phyloP scores from a whole-genome alignment of 2,329 filamentous ascomycete species.

The Ilyonectria sp. region DNA sequence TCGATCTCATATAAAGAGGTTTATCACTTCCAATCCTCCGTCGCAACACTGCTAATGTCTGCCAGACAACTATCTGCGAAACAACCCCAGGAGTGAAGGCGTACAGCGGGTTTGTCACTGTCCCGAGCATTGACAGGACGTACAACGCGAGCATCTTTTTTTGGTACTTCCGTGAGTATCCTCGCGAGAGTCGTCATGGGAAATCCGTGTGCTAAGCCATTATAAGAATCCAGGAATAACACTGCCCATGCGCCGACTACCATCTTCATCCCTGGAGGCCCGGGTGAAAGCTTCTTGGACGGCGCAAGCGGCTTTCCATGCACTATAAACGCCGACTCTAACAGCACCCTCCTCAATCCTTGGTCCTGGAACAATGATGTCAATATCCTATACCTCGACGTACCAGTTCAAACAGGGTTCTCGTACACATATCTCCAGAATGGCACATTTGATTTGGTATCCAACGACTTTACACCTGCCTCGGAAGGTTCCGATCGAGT shows the following conservation, averaged over 20 bases:
- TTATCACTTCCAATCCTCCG: too few species aligned
- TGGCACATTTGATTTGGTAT: conserved; percentile 67
- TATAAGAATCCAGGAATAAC: conserved; percentile 52
- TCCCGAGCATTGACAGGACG: conserved; percentile 37
- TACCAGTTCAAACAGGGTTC: conserved; percentile 76
- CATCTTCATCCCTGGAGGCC: conserved; percentile 77
- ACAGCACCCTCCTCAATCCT: conserved; percentile 67
- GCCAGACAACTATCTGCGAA: conserved; percentile 43
- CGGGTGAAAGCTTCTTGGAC: conserved; percentile 72
- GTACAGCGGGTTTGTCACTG: conserved; percentile 44
- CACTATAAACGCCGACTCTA: conserved; percentile 61
- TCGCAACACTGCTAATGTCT: background rate
- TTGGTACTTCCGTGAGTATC: conserved; percentile 56
- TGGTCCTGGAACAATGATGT: conserved; percentile 72
- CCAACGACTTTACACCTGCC: conserved; percentile 44
- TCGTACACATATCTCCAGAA: conserved; percentile 66
- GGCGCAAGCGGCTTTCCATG: conserved; percentile 71
- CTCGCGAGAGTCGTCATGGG: rapidly evolving
- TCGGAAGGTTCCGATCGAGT: conserved; percentile 13
- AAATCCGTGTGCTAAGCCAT: background rate
- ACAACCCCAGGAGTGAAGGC: conserved; percentile 40
- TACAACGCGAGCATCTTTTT: conserved; percentile 56
- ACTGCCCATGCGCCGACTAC: conserved; percentile 44
- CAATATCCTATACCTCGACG: conserved; percentile 67
- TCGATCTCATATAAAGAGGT: conserved; percentile 46